Conservation (phyloP, 106 monocot species). For the Dioscorea alata region DNA sequence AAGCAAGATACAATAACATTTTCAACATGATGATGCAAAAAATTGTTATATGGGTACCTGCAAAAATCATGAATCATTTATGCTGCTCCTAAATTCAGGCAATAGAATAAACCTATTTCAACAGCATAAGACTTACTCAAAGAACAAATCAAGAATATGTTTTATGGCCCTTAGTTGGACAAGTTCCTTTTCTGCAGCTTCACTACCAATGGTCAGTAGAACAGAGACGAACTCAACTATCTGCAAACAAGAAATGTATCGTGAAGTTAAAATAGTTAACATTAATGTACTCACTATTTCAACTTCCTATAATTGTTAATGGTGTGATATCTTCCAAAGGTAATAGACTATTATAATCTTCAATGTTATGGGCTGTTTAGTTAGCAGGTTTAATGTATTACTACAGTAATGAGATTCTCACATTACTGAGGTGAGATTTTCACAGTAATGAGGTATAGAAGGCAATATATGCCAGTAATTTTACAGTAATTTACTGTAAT, state of each 20-base stretch:
- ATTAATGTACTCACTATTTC: too few species aligned
- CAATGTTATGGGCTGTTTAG: too few species aligned
- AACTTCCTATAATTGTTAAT: too few species aligned
- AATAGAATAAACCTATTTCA: background rate
- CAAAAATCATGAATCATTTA: conserved; percentile 9
- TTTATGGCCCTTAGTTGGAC: conserved; percentile 58
- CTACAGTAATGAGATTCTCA: too few species aligned
- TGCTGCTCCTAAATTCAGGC: background rate
- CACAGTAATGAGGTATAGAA: too few species aligned
- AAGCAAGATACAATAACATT: conserved; percentile 73
- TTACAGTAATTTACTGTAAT: too few species aligned
- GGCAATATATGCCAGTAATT: too few species aligned
- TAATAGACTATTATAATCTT: too few species aligned
- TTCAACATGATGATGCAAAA: conserved; percentile 92
- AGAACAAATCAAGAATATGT: conserved; percentile 72
- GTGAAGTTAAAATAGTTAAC: too few species aligned
- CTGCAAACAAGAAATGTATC: conserved; percentile 33
- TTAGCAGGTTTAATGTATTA: too few species aligned
- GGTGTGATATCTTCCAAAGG: too few species aligned
- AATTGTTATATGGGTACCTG: conserved; percentile 96
- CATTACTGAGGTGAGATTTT: too few species aligned
- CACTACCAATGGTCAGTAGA: conserved; percentile 73
- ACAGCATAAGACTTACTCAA: conserved; percentile 57
- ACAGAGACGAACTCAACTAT: conserved; percentile 99
- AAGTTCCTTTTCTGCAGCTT: conserved; percentile 69